Base-by-base conservation (phyloP, 768 basidiomycete genomes). In the Boletus bicolor region DNA sequence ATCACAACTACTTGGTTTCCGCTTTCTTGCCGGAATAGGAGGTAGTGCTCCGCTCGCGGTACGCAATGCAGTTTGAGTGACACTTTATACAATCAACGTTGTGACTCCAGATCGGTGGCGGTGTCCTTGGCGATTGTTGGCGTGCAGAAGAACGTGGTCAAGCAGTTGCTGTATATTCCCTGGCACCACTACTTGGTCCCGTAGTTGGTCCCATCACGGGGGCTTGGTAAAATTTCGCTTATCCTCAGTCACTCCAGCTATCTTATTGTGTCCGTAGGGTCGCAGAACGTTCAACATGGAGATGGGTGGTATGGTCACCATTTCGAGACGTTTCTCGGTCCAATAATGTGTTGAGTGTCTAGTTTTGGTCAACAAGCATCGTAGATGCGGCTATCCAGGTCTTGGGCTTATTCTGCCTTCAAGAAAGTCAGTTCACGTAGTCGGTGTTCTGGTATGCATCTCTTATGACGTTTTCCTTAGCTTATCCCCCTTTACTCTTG, bases 281-380 rank as follows among this genome's bases (percentile, higher is more conserved):
- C 28, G 81, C 82, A 0, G 74, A 87, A 41, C 73, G 71, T 37
- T 79, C 84, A 0, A 84, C 83, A 0, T 89, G 87, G 87, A 74
- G 84, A 67, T 89, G 86, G 86, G 85, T 87, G 32, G 82, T 81
- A 67, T 41, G 81, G 75, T 5, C 37, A 12, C 4, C 21, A 4
- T 41, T 37, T 38, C 2, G 0, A 17, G 3, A 7, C 11, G 0
- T 43, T 15, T 12, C 19, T 37, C 21, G 7, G 11, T 28, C 15
- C 4, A 7, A 51, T 51, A 24, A 44, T 3, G 3, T 42, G 4
- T 30, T 43, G 17, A 24, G 21, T 11, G 3, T 36, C 14, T 44
- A 83, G 78, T 90, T 89, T 66, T 87, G 86, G 82, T 79, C 85
- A 0, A 84, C 84, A 4, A 81, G 75, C 34, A 84, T 87, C 37